phyloP scores from a whole-genome alignment of 208 protist genomes.

The Trypanosomatidae sp. region DNA sequence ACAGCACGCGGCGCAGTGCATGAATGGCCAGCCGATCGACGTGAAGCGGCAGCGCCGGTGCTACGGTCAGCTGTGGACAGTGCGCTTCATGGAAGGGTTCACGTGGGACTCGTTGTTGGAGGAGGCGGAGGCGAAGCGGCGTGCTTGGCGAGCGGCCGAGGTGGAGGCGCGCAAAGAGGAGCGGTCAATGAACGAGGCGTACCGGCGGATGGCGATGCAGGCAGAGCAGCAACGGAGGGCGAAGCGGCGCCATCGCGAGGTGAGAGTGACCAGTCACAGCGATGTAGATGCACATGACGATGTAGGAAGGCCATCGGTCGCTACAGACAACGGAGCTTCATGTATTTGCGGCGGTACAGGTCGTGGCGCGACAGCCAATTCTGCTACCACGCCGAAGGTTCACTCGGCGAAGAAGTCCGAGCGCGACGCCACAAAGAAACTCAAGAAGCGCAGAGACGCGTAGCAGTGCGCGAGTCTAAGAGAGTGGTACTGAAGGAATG shows the following conservation, averaged over 20 bases:
- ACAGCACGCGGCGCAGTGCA: constrained; percentile 36
- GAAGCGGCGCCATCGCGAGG: constrained; percentile 11
- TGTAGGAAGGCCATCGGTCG: neutral
- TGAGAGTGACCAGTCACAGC: neutral
- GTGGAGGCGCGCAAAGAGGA: constrained; percentile 53
- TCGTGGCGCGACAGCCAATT: neutral
- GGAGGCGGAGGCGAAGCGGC: constrained; percentile 53
- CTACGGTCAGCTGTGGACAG: constrained; percentile 80
- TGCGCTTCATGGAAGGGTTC: constrained; percentile 59
- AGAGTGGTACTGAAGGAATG: neutral
- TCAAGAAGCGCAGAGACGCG: neutral
- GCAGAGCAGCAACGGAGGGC: constrained; percentile 19
- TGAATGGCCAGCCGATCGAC: constrained; percentile 64
- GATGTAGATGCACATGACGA: neutral
- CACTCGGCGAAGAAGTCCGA: constrained; percentile 5
- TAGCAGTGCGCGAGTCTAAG: neutral
- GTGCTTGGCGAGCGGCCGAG: constrained; percentile 43
- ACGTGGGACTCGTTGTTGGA: constrained; percentile 67
- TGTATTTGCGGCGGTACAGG: neutral
- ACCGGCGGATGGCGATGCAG: constrained; percentile 59
- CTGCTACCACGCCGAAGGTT: neutral
- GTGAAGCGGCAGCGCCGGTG: constrained; percentile 66
- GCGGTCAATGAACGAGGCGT: constrained; percentile 71
- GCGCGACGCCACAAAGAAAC: neutral
- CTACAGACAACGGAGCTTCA: neutral